Conservation (phyloP, 1,139 yeast genomes). For the Blastobotrys capitulatus region DNA sequence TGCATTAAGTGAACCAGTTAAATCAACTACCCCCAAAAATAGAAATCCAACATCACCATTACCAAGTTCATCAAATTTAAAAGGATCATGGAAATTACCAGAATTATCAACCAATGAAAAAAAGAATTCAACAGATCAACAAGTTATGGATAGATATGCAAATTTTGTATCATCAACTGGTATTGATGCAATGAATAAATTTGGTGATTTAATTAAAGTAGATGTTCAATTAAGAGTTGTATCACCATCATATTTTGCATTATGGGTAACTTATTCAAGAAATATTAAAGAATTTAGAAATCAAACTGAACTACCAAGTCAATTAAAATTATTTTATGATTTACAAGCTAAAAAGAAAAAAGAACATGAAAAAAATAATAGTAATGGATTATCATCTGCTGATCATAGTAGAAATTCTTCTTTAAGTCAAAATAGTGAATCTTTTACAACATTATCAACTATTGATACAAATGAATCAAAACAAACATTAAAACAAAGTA, state of each 20-base stretch:
- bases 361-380: background rate
- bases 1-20: constrained; percentile 15
- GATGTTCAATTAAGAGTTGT: constrained; percentile 81
- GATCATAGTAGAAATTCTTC: constrained; percentile 7
- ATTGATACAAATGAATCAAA: no score
- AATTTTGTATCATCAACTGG: constrained; percentile 38
- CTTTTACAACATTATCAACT: background rate
- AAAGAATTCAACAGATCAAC: constrained; percentile 11
- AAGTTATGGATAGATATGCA: constrained; percentile 15
- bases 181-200: constrained; percentile 60
- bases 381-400: background rate
- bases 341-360: constrained; percentile 4
- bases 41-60: constrained; percentile 5
- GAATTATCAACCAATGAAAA: constrained; percentile 5
- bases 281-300: constrained; percentile 16
- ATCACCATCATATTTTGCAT: constrained; percentile 50
- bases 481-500: no score
- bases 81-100: constrained; percentile 2
- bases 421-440: background rate
- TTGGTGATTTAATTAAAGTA: constrained; percentile 57
- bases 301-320: constrained; percentile 46
- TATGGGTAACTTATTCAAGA: constrained; percentile 85
- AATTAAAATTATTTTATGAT: constrained; percentile 45
- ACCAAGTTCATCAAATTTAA: constrained; percentile 1
- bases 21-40: background rate